Conservation (phyloP, 306 rosid genomes). For the Sechiopsis laciniata region DNA sequence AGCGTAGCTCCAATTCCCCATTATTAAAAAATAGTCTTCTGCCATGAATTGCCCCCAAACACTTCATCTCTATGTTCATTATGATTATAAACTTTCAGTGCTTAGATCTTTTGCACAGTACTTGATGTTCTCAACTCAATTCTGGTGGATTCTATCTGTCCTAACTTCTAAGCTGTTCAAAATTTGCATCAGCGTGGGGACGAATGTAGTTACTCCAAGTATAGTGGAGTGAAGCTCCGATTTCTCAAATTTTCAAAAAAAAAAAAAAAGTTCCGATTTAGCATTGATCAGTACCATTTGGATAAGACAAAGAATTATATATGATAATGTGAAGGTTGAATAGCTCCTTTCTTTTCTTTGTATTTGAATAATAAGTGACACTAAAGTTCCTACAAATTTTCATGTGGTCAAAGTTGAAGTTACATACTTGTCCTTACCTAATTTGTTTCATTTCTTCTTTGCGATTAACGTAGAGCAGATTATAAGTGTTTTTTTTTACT, state of each 20-base stretch:
- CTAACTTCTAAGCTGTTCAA: conserved; percentile 3
- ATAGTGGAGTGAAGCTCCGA: too few species aligned
- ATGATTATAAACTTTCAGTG: not conserved
- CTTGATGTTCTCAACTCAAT: not conserved
- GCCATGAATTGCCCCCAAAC: not conserved
- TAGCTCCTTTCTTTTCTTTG: too few species aligned
- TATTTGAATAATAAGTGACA: too few species aligned
- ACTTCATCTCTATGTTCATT: not conserved
- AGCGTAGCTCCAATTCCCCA: too few species aligned
- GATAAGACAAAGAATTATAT: not conserved
- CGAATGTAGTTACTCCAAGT: too few species aligned
- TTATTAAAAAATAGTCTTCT: not conserved
- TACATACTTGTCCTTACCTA: not conserved
- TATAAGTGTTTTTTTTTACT: not conserved
- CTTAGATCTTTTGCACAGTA: not conserved
- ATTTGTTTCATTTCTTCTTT: not conserved
- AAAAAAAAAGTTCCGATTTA: too few species aligned
- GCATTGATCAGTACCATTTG: not conserved
- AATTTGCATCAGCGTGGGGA: not conserved
- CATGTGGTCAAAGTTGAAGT: too few species aligned
- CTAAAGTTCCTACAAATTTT: not conserved
- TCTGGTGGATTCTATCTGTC: not conserved
- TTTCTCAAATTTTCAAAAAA: too few species aligned
- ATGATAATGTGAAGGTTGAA: not conserved
- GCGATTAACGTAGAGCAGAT: too few species aligned